Conservation (phyloP, 2,329 filamentous ascomycete species). For the Diplocarpon rosae region DNA sequence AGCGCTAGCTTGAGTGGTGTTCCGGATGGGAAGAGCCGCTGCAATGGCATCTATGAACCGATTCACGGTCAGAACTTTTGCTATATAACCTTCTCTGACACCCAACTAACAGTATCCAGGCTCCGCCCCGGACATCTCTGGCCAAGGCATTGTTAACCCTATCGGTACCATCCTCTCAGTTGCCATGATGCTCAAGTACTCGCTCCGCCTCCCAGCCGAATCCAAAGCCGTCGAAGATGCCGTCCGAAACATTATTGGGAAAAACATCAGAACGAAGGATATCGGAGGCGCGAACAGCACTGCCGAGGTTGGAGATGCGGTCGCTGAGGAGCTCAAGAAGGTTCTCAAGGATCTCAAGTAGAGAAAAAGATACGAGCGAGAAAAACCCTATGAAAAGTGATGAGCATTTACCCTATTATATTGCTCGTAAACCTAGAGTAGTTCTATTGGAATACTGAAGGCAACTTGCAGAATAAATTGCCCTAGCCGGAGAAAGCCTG, state of each 20-base stretch:
- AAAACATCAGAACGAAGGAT: conserved; percentile 68
- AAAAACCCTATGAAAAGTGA: neutral
- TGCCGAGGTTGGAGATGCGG: conserved; percentile 69
- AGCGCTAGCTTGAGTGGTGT: conserved; percentile 79
- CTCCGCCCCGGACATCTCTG: conserved; percentile 86
- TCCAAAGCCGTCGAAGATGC: conserved; percentile 72
- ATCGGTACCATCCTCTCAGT: conserved; percentile 85
- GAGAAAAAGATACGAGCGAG: neutral
- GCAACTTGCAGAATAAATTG: too few relatives aligned
- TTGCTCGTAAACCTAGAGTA: too few relatives aligned
- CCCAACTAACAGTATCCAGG: conserved; percentile 35
- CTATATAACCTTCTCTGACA: too few relatives aligned
- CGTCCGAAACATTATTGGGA: conserved; percentile 69
- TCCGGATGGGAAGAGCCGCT: conserved; percentile 71
- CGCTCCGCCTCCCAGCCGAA: conserved; percentile 66
- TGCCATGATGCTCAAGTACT: conserved; percentile 95
- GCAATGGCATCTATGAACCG: conserved; percentile 94
- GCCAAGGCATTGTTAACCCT: conserved; percentile 84
- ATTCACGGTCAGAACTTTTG: conserved; percentile 62
- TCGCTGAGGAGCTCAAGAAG: conserved; percentile 62
- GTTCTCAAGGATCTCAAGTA: conserved; percentile 36
- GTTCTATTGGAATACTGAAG: too few relatives aligned
- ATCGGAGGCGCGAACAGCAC: conserved; percentile 71
- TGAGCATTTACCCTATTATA: neutral
- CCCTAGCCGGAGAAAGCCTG: too few relatives aligned